phyloP scores from a whole-genome alignment of 179 eudicot genomes.

The Beta lomatogona region DNA sequence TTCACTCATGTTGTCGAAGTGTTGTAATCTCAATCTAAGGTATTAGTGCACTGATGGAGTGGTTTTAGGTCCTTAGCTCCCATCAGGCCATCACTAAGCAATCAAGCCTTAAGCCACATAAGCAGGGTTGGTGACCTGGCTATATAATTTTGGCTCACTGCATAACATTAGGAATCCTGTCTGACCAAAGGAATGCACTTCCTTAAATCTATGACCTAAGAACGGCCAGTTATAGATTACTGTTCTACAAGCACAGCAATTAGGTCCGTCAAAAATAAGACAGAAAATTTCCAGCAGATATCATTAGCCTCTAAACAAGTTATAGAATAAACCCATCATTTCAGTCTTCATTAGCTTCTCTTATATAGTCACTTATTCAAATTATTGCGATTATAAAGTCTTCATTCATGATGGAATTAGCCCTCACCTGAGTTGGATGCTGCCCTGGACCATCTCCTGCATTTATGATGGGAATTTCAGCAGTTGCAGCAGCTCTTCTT shows the following conservation, averaged over 20 bases:
- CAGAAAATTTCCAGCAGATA: neutral
- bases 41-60: neutral
- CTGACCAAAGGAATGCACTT: neutral
- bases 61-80: neutral
- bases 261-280: neutral
- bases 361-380: neutral
- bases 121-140: neutral
- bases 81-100: neutral
- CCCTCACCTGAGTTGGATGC: conserved; percentile 88
- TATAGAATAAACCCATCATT: neutral
- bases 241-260: neutral
- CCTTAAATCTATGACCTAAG: neutral
- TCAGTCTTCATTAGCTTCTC: neutral
- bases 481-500: conserved; percentile 81
- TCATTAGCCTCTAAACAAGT: neutral
- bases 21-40: neutral
- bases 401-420: neutral
- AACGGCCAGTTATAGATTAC: neutral
- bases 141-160: neutral
- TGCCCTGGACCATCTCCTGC: conserved; percentile 99
- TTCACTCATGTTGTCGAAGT: neutral
- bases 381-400: neutral
- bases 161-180: neutral
- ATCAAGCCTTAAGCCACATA: neutral
- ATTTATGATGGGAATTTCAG: conserved; percentile 89